Base-by-base conservation (phyloP, 306 rosid genomes). In the Malus sylvestris region DNA sequence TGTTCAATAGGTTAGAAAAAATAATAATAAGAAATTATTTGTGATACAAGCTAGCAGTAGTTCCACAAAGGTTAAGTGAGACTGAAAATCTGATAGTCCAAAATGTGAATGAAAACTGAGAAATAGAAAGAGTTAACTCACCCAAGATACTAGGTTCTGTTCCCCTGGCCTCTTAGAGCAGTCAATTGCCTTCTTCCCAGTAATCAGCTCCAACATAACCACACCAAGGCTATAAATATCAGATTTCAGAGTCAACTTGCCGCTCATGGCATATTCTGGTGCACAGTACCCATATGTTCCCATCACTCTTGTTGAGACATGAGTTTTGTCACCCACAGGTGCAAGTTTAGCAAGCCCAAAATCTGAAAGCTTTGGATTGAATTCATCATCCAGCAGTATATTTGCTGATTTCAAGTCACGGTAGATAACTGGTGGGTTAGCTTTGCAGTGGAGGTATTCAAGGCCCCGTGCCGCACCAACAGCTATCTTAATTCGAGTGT, bases 151-250 rank as follows among this genome's bases (percentile, higher is more conserved):
- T 46, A 96, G 79, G 87, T 92, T 92, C 75, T 96, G 99, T 81
- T 96, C 99, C 78, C 97, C 98, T 5, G 77, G 89, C 77, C 14
- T 91, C 85, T 78, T 89, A 52, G 67, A 72, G 73, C 46, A 0
- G 68, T 96, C 98, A 67, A 96, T 88, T 61, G 93, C 98, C 77
- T 88, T 92, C 16, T 91, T 91, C 52, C 99, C 99, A 1, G 99
- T 89, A 80, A 96, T 88, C 78, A 96, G 82, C 90, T 96, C 99
- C 91, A 96, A 83, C 80, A 96, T 81, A 76, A 96, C 98, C 79
- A 96, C 99, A 40, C 99, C 99, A 82, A 96, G 88, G 88, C 99
- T 87, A 76, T 96, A 96, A 62, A 96, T 92, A 87, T 96, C 99
- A 51, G 99, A 96, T 78, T 96, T 96, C 68, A 92, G 93, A 11